Percentiles rank a stretch among this genome's conserved stretches.
Conservation (phyloP, 495 filamentous ascomycete species). For the Penicillium macrosclerotiorum region DNA sequence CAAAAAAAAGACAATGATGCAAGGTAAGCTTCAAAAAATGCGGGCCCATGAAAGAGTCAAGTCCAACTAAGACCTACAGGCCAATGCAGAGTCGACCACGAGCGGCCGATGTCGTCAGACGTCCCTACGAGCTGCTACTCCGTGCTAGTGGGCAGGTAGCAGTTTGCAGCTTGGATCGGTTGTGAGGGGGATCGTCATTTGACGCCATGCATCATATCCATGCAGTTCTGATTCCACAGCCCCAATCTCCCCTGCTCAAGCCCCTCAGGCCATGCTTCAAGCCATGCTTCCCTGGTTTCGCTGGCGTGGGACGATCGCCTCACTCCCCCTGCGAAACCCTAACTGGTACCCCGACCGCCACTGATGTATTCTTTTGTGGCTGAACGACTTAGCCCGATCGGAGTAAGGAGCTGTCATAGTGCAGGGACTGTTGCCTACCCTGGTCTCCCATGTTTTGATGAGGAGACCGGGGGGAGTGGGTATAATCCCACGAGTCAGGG, state of each 20-base stretch:
- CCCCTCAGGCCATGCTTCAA: too few relatives aligned
- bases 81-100: conserved; percentile 5
- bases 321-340: background rate
- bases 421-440: conserved; percentile 11
- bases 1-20: background rate
- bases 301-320: background rate
- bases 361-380: conserved; percentile 11
- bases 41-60: background rate
- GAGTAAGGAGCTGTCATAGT: conserved; percentile 18
- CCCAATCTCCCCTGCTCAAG: conserved; percentile 6
- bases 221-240: background rate
- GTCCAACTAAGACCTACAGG: conserved; percentile 1
- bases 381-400: conserved; percentile 2
- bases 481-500: background rate
- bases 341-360: conserved; percentile 6
- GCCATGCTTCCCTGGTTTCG: background rate
- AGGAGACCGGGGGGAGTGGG: background rate
- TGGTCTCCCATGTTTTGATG: background rate
- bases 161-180: background rate
- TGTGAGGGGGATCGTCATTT: conserved; percentile 6
- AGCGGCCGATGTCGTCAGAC: conserved; percentile 15
- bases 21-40: background rate
- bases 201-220: conserved; percentile 4
- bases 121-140: too few relatives aligned
- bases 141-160: too few relatives aligned